Evolutionary conservation across 1,284 basidiomycete species (phyloP).

Genomic region (Cutaneotrichosporon spelunceum): DNA sequence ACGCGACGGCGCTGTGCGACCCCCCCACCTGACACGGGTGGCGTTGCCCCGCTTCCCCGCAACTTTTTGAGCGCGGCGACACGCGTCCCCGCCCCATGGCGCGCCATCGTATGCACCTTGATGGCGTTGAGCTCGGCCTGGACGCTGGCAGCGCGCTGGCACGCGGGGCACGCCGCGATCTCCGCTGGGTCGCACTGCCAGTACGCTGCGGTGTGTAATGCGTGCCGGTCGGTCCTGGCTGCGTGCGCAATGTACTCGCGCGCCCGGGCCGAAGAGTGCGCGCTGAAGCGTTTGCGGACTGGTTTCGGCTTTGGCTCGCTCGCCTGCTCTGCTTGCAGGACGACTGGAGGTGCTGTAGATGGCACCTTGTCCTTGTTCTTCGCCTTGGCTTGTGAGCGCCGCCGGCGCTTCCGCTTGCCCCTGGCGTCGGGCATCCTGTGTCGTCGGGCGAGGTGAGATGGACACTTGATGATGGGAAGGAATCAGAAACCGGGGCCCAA

Average conservation of each 20-base stretch:
- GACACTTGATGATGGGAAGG: not conserved
- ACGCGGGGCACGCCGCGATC: constrained; percentile 1
- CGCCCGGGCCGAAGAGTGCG: not conserved
- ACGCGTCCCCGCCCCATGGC: not conserved
- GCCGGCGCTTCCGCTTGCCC: not conserved
- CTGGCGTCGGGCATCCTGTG: not conserved
- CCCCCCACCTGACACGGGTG: not conserved
- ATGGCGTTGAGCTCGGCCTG: not conserved
- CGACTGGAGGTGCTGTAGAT: no score
- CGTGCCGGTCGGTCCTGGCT: not conserved
- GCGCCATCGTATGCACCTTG: not conserved
- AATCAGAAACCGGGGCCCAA: not conserved
- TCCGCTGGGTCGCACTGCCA: not conserved
- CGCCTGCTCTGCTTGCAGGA: no score
- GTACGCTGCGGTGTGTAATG: not conserved
- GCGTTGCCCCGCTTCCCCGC: not conserved
- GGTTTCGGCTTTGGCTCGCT: not conserved
- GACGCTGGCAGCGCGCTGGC: not conserved
- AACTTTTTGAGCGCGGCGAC: not conserved
- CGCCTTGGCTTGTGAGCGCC: not conserved
- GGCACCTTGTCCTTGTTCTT: no score
- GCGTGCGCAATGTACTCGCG: not conserved
- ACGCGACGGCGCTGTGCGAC: not conserved
- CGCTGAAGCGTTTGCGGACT: not conserved
- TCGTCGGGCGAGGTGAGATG: not conserved